A percentile compares a stretch with the other conserved stretches of the same genome.
These are phyloP conservation scores for Metarhizium guizhouense DNA, from an alignment of 2,329 filamentous ascomycete species.

Conservation along the genomic window DNA sequence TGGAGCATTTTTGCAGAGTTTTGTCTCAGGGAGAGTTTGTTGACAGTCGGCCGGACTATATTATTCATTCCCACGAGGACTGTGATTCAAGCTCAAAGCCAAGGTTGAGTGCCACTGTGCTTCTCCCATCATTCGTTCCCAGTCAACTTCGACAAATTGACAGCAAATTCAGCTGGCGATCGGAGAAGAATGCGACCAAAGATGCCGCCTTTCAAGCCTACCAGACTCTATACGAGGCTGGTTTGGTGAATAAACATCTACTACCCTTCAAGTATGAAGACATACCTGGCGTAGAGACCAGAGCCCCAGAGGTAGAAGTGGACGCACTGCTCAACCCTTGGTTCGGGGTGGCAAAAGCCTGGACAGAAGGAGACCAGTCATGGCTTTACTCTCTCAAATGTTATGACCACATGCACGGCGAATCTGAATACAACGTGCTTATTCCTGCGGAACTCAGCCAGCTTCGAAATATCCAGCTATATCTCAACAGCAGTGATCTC, in stretches of 20 bases:
- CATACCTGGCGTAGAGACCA: constrained; percentile 27
- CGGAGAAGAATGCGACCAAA: constrained; percentile 63
- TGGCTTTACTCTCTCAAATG: constrained; percentile 24
- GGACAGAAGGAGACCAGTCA: constrained; percentile 20
- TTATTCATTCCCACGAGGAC: constrained; percentile 31
- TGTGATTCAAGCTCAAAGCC: constrained; percentile 14
- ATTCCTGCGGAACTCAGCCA: constrained; percentile 34
- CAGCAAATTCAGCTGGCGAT: constrained; percentile 46
- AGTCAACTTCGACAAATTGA: constrained; percentile 18
- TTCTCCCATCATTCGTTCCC: constrained; percentile 64
- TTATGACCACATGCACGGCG: constrained; percentile 20
- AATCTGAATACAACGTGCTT: constrained; percentile 29
- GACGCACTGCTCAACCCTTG: constrained; percentile 37
- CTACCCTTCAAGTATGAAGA: constrained; percentile 50
- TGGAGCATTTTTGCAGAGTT: constrained; percentile 71
- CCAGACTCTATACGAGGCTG: constrained; percentile 55
- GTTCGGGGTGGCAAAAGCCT: constrained; percentile 31
- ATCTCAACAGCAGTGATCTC: constrained; percentile 25
- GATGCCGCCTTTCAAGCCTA: constrained; percentile 83
- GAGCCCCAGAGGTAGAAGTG: constrained; percentile 25
- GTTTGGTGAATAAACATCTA: constrained; percentile 69
- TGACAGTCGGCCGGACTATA: constrained; percentile 60
- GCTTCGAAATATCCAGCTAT: constrained; percentile 28
- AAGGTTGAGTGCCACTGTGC: constrained; percentile 49
- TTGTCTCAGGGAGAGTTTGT: constrained; percentile 50